Percentiles rank a stretch among this genome's conserved stretches.
phyloP scores from a whole-genome alignment of 78 protist species.

The Bigelowiella natans region DNA sequence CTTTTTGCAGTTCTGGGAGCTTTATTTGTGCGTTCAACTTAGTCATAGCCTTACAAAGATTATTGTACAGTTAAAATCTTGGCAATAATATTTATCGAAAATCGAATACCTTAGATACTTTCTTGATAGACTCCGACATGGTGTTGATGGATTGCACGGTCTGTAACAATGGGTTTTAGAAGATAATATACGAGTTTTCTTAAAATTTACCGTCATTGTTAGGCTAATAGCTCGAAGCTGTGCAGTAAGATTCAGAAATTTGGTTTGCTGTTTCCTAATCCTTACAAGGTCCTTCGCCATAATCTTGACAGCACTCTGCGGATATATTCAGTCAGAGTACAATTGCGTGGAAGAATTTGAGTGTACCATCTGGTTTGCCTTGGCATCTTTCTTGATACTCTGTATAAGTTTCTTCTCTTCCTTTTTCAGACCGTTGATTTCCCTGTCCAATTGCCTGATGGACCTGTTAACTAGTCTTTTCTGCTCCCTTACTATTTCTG shows the following conservation, averaged over 20 bases:
- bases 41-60: background rate
- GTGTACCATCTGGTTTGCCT: background rate
- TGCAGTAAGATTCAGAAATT: background rate
- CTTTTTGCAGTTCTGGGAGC: background rate
- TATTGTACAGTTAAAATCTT: background rate
- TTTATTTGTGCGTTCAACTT: background rate
- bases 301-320: background rate
- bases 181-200: background rate
- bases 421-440: background rate
- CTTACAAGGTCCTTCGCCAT: slow-evolving; percentile 8
- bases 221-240: background rate
- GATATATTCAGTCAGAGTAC: too few species aligned
- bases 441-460: background rate
- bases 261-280: background rate
- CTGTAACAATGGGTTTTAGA: too few species aligned
- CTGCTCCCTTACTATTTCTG: slow-evolving; percentile 3
- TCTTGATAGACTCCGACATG: background rate
- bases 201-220: background rate
- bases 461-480: background rate
- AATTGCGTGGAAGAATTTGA: too few species aligned
- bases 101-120: background rate
- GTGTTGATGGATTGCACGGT: background rate
- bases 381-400: background rate
- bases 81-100: too few species aligned
- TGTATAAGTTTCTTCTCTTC: background rate